These are phyloP conservation scores for Calonectria leucothoes DNA, from an alignment of 2,329 filamentous ascomycete genomes.

Conservation along the genomic window DNA sequence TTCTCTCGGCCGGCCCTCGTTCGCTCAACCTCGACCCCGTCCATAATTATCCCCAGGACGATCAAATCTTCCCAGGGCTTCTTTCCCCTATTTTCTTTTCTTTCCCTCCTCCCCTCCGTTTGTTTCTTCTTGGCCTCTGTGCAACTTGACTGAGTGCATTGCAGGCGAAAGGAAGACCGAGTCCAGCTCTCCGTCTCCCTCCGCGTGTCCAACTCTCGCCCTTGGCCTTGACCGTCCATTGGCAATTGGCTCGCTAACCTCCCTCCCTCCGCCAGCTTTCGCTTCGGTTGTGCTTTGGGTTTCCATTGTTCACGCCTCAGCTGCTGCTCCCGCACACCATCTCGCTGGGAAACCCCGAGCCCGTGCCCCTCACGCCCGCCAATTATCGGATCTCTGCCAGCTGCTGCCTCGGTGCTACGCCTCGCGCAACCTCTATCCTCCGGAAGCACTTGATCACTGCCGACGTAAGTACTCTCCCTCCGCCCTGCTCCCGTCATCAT, in stretches of 20 bases:
- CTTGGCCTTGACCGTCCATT: conserved; percentile 18
- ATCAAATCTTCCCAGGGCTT: conserved; percentile 30
- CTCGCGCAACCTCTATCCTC: conserved; percentile 20
- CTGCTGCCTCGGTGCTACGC: conserved; percentile 34
- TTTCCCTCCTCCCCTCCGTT: conserved; percentile 1
- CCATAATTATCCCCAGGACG: conserved; percentile 15
- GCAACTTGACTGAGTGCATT: not conserved
- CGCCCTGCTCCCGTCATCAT: conserved; percentile 24
- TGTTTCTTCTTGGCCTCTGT: not conserved
- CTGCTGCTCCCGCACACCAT: not conserved
- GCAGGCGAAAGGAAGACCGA: not conserved
- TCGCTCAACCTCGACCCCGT: conserved; percentile 27
- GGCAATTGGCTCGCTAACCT: conserved; percentile 35
- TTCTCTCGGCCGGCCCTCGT: conserved; percentile 14
- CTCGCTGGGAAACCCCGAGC: not conserved
- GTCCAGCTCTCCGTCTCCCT: conserved; percentile 6
- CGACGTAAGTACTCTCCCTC: conserved; percentile 37
- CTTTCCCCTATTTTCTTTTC: conserved; percentile 33
- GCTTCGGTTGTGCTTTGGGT: conserved; percentile 15
- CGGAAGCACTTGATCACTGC: conserved; percentile 14
- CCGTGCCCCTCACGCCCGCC: conserved; percentile 18
- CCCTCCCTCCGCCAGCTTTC: conserved; percentile 22
- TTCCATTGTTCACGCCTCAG: conserved; percentile 29
- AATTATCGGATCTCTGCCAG: conserved; percentile 17
- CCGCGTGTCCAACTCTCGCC: conserved; percentile 12